phyloP scores from a whole-genome alignment of 2,329 filamentous ascomycete species.

The Neophaeococcomyces mojaviensis region DNA sequence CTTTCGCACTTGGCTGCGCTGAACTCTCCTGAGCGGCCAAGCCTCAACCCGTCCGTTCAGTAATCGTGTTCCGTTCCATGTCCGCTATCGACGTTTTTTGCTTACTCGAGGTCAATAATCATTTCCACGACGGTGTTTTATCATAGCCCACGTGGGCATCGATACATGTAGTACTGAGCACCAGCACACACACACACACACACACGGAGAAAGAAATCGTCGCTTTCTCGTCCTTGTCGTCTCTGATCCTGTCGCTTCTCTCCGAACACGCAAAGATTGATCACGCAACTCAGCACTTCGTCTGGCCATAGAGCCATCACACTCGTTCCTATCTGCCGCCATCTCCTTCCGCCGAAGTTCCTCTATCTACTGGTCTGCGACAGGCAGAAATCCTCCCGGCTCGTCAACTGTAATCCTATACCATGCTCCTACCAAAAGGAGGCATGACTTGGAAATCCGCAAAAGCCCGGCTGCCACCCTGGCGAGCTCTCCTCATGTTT shows the following conservation, averaged over 20 bases:
- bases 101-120: background rate
- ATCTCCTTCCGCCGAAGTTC: background rate
- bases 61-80: slow-evolving; percentile 1
- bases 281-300: slow-evolving; percentile 12
- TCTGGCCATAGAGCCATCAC: slow-evolving; percentile 15
- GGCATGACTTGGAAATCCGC: slow-evolving; percentile 90
- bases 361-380: slow-evolving; percentile 2
- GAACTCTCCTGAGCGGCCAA: slow-evolving; percentile 6
- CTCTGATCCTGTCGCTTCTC: no score
- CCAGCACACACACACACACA: no score
- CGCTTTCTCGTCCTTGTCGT: no score
- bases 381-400: background rate
- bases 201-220: no score
- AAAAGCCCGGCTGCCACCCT: slow-evolving; percentile 68
- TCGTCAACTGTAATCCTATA: slow-evolving; percentile 18
- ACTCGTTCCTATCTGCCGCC: slow-evolving; percentile 2
- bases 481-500: slow-evolving; percentile 61
- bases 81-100: background rate
- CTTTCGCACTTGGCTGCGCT: background rate
- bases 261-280: slow-evolving; percentile 9
- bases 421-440: slow-evolving; percentile 85
- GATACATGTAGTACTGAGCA: no score
- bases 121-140: background rate
- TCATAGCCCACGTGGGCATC: background rate
- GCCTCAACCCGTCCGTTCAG: slow-evolving; percentile 4